These are phyloP conservation scores for Saussurea involucrata DNA, from an alignment of 129 eudicot species.

Conservation along the genomic window DNA sequence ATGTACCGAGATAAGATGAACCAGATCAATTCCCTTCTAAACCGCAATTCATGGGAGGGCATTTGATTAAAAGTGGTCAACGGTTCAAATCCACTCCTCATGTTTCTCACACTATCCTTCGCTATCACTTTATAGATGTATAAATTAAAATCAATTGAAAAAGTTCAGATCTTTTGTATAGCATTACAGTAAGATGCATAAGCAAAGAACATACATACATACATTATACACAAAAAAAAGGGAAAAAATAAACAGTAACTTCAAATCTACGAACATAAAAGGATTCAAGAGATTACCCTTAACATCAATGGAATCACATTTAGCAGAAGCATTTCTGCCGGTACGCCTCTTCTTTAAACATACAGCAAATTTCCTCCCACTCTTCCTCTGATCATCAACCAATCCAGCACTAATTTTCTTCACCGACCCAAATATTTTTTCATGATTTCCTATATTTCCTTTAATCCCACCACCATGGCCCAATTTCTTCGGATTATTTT, in stretches of 20 bases:
- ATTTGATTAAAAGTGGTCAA: too few species aligned
- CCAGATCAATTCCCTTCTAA: too few species aligned
- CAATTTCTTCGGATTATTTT: constrained; percentile 29
- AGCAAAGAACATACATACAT: not conserved
- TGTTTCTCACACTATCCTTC: too few species aligned
- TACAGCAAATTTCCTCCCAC: constrained; percentile 41
- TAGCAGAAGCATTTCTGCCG: constrained; percentile 39
- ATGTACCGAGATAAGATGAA: too few species aligned
- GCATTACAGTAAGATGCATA: not conserved
- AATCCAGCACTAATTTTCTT: constrained; percentile 25
- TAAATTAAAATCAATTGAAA: not conserved
- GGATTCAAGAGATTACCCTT: constrained; percentile 41
- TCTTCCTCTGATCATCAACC: constrained; percentile 35
- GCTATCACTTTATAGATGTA: not conserved
- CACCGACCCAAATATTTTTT: constrained; percentile 21
- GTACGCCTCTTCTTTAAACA: constrained; percentile 67
- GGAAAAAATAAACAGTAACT: not conserved
- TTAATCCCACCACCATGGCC: constrained; percentile 28
- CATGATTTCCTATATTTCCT: constrained; percentile 15
- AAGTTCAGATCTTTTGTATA: not conserved
- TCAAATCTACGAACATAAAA: not conserved
- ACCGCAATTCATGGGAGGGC: too few species aligned
- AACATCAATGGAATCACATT: constrained; percentile 47
- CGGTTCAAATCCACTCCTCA: too few species aligned
- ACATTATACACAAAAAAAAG: not conserved